phyloP scores from a whole-genome alignment of 2,329 filamentous ascomycete species.

The Ophiostoma perfectum region DNA sequence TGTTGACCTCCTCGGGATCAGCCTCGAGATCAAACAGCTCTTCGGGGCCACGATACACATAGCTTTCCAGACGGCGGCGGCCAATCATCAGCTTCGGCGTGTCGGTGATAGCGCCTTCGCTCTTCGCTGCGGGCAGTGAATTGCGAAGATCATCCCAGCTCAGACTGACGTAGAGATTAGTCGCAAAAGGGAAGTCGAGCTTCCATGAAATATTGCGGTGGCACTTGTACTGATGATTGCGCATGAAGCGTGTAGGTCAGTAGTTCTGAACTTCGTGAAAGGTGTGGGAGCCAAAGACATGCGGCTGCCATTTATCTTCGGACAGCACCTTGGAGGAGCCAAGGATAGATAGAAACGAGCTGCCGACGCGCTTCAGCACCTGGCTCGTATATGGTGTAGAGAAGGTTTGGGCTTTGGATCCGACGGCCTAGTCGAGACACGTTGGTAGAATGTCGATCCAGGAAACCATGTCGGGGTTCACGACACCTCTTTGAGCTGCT shows the following conservation, averaged over 20 bases:
- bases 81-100: conserved; percentile 35
- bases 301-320: background rate
- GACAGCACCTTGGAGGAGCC: background rate
- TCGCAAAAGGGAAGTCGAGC: conserved; percentile 34
- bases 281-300: conserved; percentile 39
- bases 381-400: background rate
- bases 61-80: conserved; percentile 36
- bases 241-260: conserved; percentile 45
- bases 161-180: background rate
- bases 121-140: conserved; percentile 37
- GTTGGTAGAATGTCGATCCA: background rate
- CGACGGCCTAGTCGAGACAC: background rate
- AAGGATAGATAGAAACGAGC: background rate
- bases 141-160: background rate
- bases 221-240: conserved; percentile 43
- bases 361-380: background rate
- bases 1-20: conserved; percentile 35
- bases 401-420: background rate
- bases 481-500: background rate
- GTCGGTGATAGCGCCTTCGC: conserved; percentile 1
- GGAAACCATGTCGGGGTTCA: background rate
- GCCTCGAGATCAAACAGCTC: conserved; percentile 43
- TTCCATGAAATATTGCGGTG: conserved; percentile 47
- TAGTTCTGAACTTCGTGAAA: conserved; percentile 48
- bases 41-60: conserved; percentile 42